These are phyloP conservation scores for Puccinia polysora DNA, from an alignment of 1,284 basidiomycete genomes.

Conservation along the genomic window DNA sequence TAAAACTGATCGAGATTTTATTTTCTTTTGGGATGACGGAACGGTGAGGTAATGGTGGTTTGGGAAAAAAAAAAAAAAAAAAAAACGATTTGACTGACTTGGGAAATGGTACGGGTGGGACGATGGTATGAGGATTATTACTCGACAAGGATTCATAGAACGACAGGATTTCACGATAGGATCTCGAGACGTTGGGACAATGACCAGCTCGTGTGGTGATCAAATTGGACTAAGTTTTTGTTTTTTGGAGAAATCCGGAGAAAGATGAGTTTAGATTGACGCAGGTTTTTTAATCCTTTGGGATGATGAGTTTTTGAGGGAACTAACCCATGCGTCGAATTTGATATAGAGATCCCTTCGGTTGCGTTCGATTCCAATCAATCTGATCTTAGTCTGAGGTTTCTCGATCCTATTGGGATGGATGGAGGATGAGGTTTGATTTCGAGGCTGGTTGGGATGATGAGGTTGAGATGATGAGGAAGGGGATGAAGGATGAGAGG, in stretches of 20 bases:
- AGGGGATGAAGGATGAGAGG: not conserved
- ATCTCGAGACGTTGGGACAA: conserved; percentile 83
- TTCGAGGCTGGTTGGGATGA: not conserved
- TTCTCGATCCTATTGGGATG: too few species aligned
- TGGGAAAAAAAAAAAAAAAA: too few species aligned
- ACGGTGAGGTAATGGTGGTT: too few species aligned
- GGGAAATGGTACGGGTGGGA: conserved; percentile 6
- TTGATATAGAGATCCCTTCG: conserved; percentile 82
- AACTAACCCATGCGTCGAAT: conserved; percentile 82
- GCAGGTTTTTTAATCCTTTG: not conserved
- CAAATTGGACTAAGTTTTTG: conserved; percentile 71
- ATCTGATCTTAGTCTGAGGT: conserved; percentile 76
- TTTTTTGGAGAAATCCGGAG: not conserved
- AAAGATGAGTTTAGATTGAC: not conserved
- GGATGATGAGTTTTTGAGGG: conserved; percentile 1
- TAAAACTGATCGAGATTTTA: too few species aligned
- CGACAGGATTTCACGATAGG: conserved; percentile 83
- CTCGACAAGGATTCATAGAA: conserved; percentile 78
- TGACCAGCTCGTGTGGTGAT: conserved; percentile 80
- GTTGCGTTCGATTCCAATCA: conserved; percentile 84
- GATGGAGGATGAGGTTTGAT: conserved; percentile 57
- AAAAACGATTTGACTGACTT: too few species aligned
- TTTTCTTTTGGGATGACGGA: not conserved
- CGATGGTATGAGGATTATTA: conserved; percentile 70
- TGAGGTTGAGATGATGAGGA: not conserved